Evolutionary conservation across 441 rosid species (phyloP), one percentile per base, ranked within the genome.

Genomic region (Melastoma candidum): DNA sequence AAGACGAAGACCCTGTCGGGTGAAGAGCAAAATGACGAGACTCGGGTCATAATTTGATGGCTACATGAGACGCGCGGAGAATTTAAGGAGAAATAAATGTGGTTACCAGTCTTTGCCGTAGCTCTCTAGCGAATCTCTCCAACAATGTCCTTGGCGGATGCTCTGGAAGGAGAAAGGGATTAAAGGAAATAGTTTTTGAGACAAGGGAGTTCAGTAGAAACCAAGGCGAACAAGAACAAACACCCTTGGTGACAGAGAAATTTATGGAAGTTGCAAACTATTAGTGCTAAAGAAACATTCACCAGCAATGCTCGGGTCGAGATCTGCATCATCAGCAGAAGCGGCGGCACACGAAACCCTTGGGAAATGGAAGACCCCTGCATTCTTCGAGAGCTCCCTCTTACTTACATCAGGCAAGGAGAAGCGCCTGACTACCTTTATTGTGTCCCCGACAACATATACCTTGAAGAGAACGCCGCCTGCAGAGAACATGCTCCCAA

Each of bases 311-410:
- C 74, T 57, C 65, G 97, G 97, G 65, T 90, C 97, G 61, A 90
- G 62, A 56, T 90, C 97, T 36, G 92, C 83, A 50, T 84, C 83
- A 55, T 86, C 95, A 41, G 87, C 97, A 56, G 95, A 82, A 76
- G 94, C 95, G 39, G 90, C 87, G 58, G 97, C 94, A 70, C 85
- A 86, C 12, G 95, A 90, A 63, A 90, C 94, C 70, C 95, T 71
- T 48, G 97, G 95, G 68, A 86, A 84, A 47, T 68, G 87, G 50
- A 79, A 77, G 1, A 90, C 80, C 26, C 95, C 95, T 29, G 79
- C 84, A 58, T 11, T 72, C 58, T 69, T 79, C 0, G 80, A 56
- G 26, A 82, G 80, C 66, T 79, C 88, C 46, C 73, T 56, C 46
- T 64, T 74, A 51, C 75, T 73, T 13, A 82, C 78, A 59, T 79